These are phyloP conservation scores for Tripidium arundinaceum DNA, from an alignment of 202 grass and related monocot species.

Conservation along the genomic window DNA sequence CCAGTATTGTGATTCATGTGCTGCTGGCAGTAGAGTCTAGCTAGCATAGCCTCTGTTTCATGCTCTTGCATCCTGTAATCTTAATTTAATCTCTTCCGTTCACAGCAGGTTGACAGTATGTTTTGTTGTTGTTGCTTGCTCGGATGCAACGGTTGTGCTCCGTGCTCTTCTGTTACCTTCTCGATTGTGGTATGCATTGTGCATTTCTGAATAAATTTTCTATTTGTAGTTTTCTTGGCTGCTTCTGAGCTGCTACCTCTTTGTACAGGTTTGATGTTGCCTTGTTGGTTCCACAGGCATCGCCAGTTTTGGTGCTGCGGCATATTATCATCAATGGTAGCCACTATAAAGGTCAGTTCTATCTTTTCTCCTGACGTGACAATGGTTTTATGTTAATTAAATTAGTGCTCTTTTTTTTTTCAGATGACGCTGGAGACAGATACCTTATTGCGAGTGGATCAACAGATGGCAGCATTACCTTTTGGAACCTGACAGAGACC, in stretches of 20 bases:
- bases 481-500: conserved; percentile 81
- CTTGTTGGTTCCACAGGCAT: conserved; percentile 55
- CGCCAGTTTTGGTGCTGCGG: conserved; percentile 64
- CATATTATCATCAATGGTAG: conserved; percentile 48
- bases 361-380: background rate
- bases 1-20: background rate
- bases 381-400: conserved; percentile 12
- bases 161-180: conserved; percentile 91
- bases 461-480: conserved; percentile 81
- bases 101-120: conserved; percentile 63
- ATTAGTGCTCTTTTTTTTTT: conserved; percentile 30
- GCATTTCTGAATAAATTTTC: conserved; percentile 25
- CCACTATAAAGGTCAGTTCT: conserved; percentile 19
- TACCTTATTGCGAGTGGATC: conserved; percentile 75
- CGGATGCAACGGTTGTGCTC: conserved; percentile 73
- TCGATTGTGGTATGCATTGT: conserved; percentile 64
- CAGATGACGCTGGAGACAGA: conserved; percentile 51
- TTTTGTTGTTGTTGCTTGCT: conserved; percentile 83
- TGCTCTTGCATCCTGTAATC: conserved; percentile 16
- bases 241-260: conserved; percentile 30
- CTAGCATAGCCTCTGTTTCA: conserved; percentile 2
- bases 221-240: background rate
- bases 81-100: background rate
- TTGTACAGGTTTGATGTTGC: conserved; percentile 92
- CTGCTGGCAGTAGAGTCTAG: conserved; percentile 7